phyloP scores from a whole-genome alignment of 2,329 filamentous ascomycete genomes.

The Colletotrichum tropicale region DNA sequence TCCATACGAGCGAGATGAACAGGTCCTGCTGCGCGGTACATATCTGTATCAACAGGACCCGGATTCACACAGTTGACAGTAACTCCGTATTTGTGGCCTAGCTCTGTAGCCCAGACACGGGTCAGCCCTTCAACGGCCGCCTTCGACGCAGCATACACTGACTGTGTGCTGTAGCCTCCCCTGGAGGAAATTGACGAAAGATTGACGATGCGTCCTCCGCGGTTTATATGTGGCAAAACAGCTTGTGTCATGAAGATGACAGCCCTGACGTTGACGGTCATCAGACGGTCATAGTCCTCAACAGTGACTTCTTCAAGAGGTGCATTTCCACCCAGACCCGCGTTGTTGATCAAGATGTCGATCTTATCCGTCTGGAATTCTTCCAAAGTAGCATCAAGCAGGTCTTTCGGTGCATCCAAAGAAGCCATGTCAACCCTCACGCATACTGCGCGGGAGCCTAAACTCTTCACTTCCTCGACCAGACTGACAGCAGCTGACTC shows the following conservation, averaged over 20 bases:
- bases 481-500: background rate
- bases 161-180: conserved; percentile 29
- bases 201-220: conserved; percentile 35
- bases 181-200: conserved; percentile 36
- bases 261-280: conserved; percentile 5
- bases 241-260: conserved; percentile 35
- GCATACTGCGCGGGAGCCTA: background rate
- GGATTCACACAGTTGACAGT: conserved; percentile 37
- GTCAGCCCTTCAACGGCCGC: conserved; percentile 33
- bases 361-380: background rate
- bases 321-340: background rate
- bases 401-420: background rate
- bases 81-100: conserved; percentile 30
- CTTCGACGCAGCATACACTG: conserved; percentile 38
- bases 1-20: conserved; percentile 5
- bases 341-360: conserved; percentile 7
- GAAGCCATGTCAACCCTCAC: background rate
- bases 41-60: conserved; percentile 28
- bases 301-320: background rate
- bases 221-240: conserved; percentile 30
- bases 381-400: background rate
- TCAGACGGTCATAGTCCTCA: conserved; percentile 1
- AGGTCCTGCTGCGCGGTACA: conserved; percentile 8
- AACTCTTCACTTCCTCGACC: background rate
- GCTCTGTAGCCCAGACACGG: conserved; percentile 34